Conservation (phyloP, 305 asterid genomes). For the Fraxinus paxiana region DNA sequence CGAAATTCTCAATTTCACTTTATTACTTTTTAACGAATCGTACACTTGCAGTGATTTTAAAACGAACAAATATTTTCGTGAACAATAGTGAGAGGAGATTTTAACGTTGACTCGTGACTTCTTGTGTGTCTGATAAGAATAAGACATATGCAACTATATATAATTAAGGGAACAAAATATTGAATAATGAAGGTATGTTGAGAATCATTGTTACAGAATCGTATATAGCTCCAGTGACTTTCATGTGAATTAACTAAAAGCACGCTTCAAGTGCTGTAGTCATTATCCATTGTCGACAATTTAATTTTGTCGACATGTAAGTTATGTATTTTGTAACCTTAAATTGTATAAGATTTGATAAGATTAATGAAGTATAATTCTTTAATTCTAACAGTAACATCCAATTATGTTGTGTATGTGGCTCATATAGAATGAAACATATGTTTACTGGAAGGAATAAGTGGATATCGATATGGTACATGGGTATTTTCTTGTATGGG, state of each 20-base stretch:
- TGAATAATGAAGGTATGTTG: slow-evolving; percentile 25
- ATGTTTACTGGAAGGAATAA: no score
- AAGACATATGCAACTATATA: slow-evolving; percentile 16
- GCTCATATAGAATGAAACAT: no score
- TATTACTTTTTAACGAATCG: no score
- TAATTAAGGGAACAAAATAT: neutral
- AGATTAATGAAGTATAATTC: no score
- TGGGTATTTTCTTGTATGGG: no score
- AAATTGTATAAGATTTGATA: no score
- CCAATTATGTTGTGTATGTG: no score
- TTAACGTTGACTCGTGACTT: slow-evolving; percentile 3
- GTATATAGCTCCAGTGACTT: slow-evolving; percentile 29
- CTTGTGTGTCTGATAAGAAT: slow-evolving; percentile 15
- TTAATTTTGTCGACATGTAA: slow-evolving; percentile 6
- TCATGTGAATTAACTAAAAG: slow-evolving; percentile 30
- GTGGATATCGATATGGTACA: no score
- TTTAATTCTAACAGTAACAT: no score
- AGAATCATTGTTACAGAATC: slow-evolving; percentile 32
- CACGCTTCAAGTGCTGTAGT: neutral
- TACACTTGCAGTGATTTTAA: no score
- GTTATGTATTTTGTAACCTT: neutral
- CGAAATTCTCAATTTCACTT: no score
- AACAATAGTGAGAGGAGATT: slow-evolving; percentile 19
- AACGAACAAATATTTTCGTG: no score
- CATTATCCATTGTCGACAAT: slow-evolving; percentile 13